Evolutionary conservation across 371 early-diverging fungal genomes (phyloP).

Genomic region (Actinomucor elegans): DNA sequence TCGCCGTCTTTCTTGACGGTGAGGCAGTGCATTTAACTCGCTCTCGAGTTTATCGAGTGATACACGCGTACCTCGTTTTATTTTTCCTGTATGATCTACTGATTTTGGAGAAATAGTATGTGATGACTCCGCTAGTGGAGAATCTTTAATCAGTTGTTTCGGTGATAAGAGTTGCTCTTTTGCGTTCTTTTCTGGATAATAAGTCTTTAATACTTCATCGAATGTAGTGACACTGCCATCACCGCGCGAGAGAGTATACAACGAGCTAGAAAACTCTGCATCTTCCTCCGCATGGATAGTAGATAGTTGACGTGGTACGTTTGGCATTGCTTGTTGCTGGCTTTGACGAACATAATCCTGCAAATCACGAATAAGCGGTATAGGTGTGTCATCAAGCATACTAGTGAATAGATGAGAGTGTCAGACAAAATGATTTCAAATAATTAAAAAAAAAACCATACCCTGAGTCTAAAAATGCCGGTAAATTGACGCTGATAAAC

Average conservation of each 20-base stretch:
- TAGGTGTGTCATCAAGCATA: too few relatives aligned
- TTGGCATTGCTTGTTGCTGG: conserved; percentile 23
- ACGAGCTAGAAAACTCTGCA: conserved; percentile 31
- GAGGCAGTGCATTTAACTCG: not conserved
- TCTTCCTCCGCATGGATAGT: conserved; percentile 15
- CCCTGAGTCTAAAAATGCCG: conserved; percentile 54
- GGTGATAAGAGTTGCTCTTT: too few relatives aligned
- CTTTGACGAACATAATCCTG: conserved; percentile 22
- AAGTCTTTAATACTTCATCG: conserved; percentile 26
- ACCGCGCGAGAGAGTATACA: conserved; percentile 28
- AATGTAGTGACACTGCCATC: conserved; percentile 18
- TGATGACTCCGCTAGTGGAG: too few relatives aligned
- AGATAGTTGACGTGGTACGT: not conserved
- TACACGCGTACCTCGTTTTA: conserved; percentile 1
- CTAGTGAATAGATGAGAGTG: not conserved
- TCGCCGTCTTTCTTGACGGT: not conserved
- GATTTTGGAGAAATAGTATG: too few relatives aligned
- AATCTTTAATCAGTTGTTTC: too few relatives aligned
- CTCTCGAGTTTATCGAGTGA: not conserved
- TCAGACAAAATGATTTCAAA: too few relatives aligned
- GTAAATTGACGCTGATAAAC: conserved; percentile 64
- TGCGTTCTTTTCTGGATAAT: conserved; percentile 25
- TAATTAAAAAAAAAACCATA: conserved; percentile 17
- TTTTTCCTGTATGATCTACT: not conserved
- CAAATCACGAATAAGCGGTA: conserved; percentile 30